Percentiles rank a stretch among this genome's conserved stretches.
phyloP scores from a whole-genome alignment of 2,329 filamentous ascomycete genomes.

The Penicillium rolfsii region DNA sequence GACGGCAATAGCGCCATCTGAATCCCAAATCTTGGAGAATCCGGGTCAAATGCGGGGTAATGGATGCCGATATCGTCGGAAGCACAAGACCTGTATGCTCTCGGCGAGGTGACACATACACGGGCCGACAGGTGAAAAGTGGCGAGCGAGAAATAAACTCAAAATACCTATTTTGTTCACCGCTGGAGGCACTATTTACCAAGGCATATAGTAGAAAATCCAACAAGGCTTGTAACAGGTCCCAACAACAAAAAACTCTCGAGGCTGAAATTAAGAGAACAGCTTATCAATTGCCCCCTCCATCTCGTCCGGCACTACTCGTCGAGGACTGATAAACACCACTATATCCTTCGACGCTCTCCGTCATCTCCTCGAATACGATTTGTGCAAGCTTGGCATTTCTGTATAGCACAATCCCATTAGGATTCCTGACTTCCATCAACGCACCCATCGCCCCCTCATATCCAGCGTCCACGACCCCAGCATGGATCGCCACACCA shows the following conservation, averaged over 20 bases:
- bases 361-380: conserved; percentile 44
- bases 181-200: no score
- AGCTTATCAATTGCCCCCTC: no score
- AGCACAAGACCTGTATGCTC: no score
- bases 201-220: no score
- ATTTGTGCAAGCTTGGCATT: conserved; percentile 48
- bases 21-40: background rate
- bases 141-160: no score
- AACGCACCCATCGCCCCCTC: conserved; percentile 46
- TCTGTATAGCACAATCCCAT: conserved; percentile 39
- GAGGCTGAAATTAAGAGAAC: no score
- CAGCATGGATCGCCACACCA: conserved; percentile 42
- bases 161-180: no score
- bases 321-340: conserved; percentile 43
- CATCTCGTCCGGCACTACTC: conserved; percentile 22
- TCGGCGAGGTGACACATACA: no score
- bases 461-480: conserved; percentile 51
- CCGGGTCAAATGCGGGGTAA: background rate
- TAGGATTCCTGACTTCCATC: conserved; percentile 43
- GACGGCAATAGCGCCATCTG: background rate
- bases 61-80: background rate
- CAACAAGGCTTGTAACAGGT: no score
- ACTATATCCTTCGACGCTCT: conserved; percentile 43
- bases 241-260: no score
- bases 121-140: no score